phyloP scores from a whole-genome alignment of 2,329 filamentous ascomycete species.

The Leptographium lundbergii region DNA sequence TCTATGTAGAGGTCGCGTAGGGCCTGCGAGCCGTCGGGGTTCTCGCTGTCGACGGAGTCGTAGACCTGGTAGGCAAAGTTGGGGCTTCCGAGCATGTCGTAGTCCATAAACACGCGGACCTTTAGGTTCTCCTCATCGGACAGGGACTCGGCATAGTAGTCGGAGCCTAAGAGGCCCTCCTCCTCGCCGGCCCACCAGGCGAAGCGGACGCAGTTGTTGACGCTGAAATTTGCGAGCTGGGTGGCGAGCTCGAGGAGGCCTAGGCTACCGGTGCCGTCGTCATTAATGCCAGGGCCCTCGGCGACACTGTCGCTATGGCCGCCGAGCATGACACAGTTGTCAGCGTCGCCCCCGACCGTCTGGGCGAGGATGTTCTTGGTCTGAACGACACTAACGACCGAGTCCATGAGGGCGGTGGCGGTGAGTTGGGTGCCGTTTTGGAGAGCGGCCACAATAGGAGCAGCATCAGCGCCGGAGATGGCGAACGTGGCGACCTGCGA shows the following conservation, averaged over 20 bases:
- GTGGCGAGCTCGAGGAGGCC: conserved; percentile 50
- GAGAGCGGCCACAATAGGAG: conserved; percentile 41
- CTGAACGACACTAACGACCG: conserved; percentile 37
- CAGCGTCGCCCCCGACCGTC: conserved; percentile 42
- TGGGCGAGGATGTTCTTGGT: conserved; percentile 53
- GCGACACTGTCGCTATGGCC: conserved; percentile 51
- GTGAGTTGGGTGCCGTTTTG: conserved; percentile 32
- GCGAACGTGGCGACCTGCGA: conserved; percentile 58
- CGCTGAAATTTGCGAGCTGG: conserved; percentile 41
- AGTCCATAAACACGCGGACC: conserved; percentile 56
- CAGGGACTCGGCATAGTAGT: conserved; percentile 45
- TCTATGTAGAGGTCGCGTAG: conserved; percentile 54
- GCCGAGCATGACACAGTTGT: conserved; percentile 54
- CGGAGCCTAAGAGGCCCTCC: conserved; percentile 51
- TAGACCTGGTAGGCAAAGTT: conserved; percentile 60
- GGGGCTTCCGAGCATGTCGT: conserved; percentile 56
- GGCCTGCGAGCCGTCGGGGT: conserved; percentile 59
- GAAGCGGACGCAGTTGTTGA: conserved; percentile 55
- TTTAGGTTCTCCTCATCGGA: conserved; percentile 43
- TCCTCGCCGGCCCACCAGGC: conserved; percentile 59
- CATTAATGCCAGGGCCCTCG: conserved; percentile 62
- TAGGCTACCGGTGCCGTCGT: conserved; percentile 58
- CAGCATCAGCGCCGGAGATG: conserved; percentile 46
- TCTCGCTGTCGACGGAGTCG: conserved; percentile 56
- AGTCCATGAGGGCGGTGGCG: conserved; percentile 49